phyloP scores from a whole-genome alignment of 2,329 filamentous ascomycete species.

The Colletotrichum sublineola region DNA sequence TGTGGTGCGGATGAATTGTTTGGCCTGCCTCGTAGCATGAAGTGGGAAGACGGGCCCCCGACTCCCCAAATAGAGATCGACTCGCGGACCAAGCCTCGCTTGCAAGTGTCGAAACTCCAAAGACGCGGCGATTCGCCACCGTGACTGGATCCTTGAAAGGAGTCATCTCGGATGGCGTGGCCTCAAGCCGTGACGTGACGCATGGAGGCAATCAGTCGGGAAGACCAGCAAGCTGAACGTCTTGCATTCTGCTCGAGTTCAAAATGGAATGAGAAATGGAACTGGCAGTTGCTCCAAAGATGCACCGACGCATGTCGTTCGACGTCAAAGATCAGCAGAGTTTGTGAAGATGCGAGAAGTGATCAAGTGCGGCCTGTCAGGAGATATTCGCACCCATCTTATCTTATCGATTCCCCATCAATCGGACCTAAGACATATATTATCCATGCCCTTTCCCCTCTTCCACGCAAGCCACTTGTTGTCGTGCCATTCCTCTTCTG shows the following conservation, averaged over 20 bases:
- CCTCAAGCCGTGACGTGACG: not conserved
- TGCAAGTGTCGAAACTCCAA: not conserved
- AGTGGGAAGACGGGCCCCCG: not conserved
- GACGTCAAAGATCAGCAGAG: constrained; percentile 28
- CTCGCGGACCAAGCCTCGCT: not conserved
- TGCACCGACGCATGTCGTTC: not conserved
- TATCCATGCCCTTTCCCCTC: not conserved
- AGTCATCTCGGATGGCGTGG: not conserved
- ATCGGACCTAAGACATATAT: not conserved
- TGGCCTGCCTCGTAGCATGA: constrained; percentile 21
- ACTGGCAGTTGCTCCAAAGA: not conserved
- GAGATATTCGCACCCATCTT: not conserved
- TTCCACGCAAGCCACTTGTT: not conserved
- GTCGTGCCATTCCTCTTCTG: not conserved
- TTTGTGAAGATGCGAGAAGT: constrained; percentile 2
- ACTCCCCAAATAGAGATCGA: not conserved
- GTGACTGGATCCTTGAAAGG: not conserved
- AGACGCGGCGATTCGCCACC: not conserved
- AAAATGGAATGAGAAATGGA: not conserved
- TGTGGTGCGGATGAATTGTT: constrained; percentile 24
- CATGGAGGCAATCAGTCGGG: not conserved
- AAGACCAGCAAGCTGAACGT: not conserved
- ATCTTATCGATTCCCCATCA: not conserved
- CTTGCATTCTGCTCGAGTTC: not conserved
- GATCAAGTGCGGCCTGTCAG: constrained; percentile 18